phyloP scores from a whole-genome alignment of 2,329 filamentous ascomycete genomes.

The Exophiala mesophila region DNA sequence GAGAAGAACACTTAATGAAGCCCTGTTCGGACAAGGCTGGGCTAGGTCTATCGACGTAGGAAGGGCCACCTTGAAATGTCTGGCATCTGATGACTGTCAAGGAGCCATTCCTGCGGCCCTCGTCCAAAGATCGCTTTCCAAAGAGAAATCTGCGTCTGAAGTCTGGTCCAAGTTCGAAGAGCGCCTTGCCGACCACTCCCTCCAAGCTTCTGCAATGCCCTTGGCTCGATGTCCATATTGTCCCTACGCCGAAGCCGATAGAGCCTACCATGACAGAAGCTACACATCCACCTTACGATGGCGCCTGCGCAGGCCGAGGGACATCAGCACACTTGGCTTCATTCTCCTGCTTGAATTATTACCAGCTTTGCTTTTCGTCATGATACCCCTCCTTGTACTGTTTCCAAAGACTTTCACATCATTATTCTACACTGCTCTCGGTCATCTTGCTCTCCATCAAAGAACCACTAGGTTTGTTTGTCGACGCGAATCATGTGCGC shows the following conservation, averaged over 20 bases:
- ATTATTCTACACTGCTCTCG: slow-evolving; percentile 54
- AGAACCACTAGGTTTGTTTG: slow-evolving; percentile 76
- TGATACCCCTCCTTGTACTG: slow-evolving; percentile 49
- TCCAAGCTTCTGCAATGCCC: slow-evolving; percentile 68
- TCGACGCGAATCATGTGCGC: slow-evolving; percentile 61
- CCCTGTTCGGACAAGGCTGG: slow-evolving; percentile 91
- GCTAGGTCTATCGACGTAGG: slow-evolving; percentile 69
- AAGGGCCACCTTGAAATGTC: slow-evolving; percentile 71
- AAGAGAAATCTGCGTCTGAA: slow-evolving; percentile 65
- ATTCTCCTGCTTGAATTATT: slow-evolving; percentile 42
- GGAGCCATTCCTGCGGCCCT: slow-evolving; percentile 68
- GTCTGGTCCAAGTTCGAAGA: slow-evolving; percentile 72
- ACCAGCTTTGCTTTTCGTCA: slow-evolving; percentile 50
- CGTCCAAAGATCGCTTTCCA: slow-evolving; percentile 66
- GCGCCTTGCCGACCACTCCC: slow-evolving; percentile 68
- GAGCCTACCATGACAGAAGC: slow-evolving; percentile 56
- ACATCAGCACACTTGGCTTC: slow-evolving; percentile 48
- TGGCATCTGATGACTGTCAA: slow-evolving; percentile 70
- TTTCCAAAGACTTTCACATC: slow-evolving; percentile 51
- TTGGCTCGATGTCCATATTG: slow-evolving; percentile 87
- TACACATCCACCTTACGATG: slow-evolving; percentile 48
- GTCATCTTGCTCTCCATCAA: slow-evolving; percentile 63
- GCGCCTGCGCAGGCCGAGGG: slow-evolving; percentile 52
- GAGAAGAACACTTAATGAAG: slow-evolving; percentile 74
- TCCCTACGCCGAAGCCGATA: slow-evolving; percentile 82